phyloP scores from a whole-genome alignment of 805 yeast species.

The Clavispora asparagi region DNA sequence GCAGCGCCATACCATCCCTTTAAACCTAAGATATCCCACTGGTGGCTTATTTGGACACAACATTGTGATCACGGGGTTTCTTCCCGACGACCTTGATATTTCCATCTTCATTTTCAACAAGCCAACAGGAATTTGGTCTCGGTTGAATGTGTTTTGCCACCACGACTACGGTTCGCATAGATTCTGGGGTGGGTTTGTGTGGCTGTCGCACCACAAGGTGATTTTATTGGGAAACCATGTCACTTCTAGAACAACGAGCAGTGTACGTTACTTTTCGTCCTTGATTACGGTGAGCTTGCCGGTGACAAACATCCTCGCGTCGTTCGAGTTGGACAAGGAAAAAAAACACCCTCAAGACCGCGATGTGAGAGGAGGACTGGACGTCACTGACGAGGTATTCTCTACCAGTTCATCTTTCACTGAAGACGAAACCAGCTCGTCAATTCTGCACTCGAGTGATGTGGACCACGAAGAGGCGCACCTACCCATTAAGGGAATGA shows the following conservation, averaged over 20 bases:
- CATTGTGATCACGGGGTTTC: slow-evolving; percentile 55
- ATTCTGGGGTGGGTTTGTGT: slow-evolving; percentile 63
- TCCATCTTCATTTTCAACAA: slow-evolving; percentile 48
- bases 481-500: background rate
- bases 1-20: slow-evolving; percentile 34
- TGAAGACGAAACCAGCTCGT: slow-evolving; percentile 8
- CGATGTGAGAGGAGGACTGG: slow-evolving; percentile 4
- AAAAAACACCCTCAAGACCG: background rate
- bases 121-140: slow-evolving; percentile 59
- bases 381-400: background rate
- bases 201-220: slow-evolving; percentile 76
- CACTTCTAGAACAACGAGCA: slow-evolving; percentile 42
- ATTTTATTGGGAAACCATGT: slow-evolving; percentile 51
- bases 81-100: slow-evolving; percentile 42
- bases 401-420: background rate
- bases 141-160: slow-evolving; percentile 48
- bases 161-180: slow-evolving; percentile 53
- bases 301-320: slow-evolving; percentile 44
- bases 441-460: slow-evolving; percentile 11
- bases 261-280: slow-evolving; percentile 43
- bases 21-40: slow-evolving; percentile 47
- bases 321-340: slow-evolving; percentile 36
- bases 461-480: background rate
- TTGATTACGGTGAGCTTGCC: slow-evolving; percentile 52
- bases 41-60: slow-evolving; percentile 66